phyloP scores from a whole-genome alignment of 352 stramenopile species.

The Globisporangium paddicum region DNA sequence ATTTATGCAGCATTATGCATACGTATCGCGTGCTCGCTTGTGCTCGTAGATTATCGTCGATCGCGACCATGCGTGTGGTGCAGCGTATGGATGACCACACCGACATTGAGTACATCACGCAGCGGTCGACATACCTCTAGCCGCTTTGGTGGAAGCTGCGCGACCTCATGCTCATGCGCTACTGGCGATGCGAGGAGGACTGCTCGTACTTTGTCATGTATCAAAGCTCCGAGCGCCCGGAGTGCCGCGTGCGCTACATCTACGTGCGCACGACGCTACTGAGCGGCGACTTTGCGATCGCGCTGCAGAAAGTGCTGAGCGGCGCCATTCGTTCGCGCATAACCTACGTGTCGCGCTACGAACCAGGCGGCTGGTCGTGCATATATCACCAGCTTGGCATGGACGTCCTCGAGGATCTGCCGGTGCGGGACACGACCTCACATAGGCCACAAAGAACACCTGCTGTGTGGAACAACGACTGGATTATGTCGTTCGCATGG shows the following conservation, averaged over 20 bases:
- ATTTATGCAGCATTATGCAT: too few species aligned
- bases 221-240: conserved; percentile 81
- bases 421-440: too few species aligned
- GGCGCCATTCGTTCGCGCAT: conserved; percentile 77
- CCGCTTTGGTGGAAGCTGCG: conserved; percentile 82
- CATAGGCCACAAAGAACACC: too few species aligned
- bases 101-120: conserved; percentile 87
- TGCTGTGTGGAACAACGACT: too few species aligned
- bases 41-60: too few species aligned
- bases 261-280: conserved; percentile 79
- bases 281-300: conserved; percentile 81
- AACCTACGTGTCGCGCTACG: conserved; percentile 79
- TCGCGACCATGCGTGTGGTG: conserved; percentile 77
- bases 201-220: conserved; percentile 91
- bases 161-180: conserved; percentile 84
- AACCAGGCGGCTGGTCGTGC: conserved; percentile 70
- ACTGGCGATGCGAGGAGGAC: conserved; percentile 86
- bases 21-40: too few species aligned
- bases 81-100: conserved; percentile 86
- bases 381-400: conserved; percentile 87
- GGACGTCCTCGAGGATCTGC: too few species aligned
- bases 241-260: conserved; percentile 84
- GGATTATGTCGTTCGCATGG: too few species aligned
- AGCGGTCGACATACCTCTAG: conserved; percentile 81
- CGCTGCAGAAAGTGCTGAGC: conserved; percentile 72